Percentiles rank a stretch among this genome's conserved stretches.
Conservation (phyloP, 768 basidiomycete genomes). For the Cystobasidiopsis lactophilus region DNA sequence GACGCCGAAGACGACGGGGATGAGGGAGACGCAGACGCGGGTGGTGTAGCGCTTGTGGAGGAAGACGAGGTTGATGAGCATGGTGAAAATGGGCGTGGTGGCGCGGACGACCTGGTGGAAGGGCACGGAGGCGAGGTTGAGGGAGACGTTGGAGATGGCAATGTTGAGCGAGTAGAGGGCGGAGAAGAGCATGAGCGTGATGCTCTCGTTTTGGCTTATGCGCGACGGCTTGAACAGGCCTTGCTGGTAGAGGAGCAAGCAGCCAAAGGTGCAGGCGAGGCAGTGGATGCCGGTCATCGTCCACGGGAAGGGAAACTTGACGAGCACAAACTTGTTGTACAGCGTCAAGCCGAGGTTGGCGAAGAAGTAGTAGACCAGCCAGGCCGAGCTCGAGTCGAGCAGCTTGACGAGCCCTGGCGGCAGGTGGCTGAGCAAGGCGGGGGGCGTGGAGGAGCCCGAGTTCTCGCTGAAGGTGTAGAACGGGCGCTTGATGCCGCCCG, state of each 20-base stretch:
- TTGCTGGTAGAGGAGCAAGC: conserved; percentile 38
- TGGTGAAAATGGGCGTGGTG: conserved; percentile 76
- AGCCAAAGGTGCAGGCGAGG: conserved; percentile 61
- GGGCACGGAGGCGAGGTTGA: conserved; percentile 21
- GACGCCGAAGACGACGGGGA: conserved; percentile 73
- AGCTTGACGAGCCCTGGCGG: not conserved
- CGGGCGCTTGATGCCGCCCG: no score
- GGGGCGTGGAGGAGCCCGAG: no score
- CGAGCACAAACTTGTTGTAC: conserved; percentile 83
- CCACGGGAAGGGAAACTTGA: conserved; percentile 85
- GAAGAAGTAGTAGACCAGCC: conserved; percentile 67
- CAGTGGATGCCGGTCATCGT: conserved; percentile 82
- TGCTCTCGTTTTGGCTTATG: conserved; percentile 33
- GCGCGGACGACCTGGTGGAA: conserved; percentile 94
- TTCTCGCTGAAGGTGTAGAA: no score
- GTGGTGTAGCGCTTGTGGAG: conserved; percentile 39
- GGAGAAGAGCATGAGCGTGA: conserved; percentile 58
- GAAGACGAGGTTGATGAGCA: conserved; percentile 47
- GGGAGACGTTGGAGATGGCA: conserved; percentile 73
- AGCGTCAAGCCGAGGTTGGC: conserved; percentile 83
- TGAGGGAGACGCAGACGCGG: conserved; percentile 44
- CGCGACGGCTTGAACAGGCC: conserved; percentile 37
- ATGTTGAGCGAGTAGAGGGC: conserved; percentile 84
- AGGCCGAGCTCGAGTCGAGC: conserved; percentile 22
- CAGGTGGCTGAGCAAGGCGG: no score